Evolutionary conservation across 768 basidiomycete genomes (phyloP), one percentile per base, ranked within the genome.

Genomic region (Coprinopsis marcescibilis): DNA sequence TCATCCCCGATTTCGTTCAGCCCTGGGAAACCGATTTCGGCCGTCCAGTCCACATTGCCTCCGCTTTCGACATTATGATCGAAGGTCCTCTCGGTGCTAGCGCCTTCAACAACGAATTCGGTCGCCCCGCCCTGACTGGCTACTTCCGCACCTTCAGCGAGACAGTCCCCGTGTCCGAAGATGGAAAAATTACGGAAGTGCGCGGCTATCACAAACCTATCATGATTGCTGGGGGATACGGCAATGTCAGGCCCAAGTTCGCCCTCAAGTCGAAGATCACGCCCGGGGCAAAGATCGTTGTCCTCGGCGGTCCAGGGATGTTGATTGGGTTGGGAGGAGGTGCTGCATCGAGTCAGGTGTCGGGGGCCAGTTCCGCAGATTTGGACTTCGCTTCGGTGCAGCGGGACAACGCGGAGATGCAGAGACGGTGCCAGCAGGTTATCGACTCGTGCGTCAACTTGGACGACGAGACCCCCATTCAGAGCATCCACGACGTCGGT

Each of bases 171-270:
- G 61, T 78, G 24, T 66, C 71, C 7, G 61, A 64, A 27, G 78
- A 78, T 30, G 74, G 72, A 3, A 24, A 7, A 10, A 58, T 64
- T 55, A 66, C 65, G 21, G 87, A 91, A 61, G 68, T 92, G n/a
- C 70, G 94, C 45, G 96, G 96, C 0, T 99, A 97, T 65, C 96
- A 98, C 70, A 99, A 99, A 64, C 96, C 96, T 12, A 96, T 99
- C 71, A 99, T 99, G 96, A 87, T 99, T 54, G 95, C 96, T 6
- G 96, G 96, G 15, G 96, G 96, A 20, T 81, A 93, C 52, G 96
- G 96, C 3, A 97, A 88, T 58, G 94, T 98, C 32, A 82, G 90
- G 13, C 83, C 86, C 3, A 68, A 76, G 52, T 94, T 89, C 56
- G 82, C 94, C 25, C 76, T 69, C 58, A 99, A 99, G 68, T 70